Base-by-base conservation (phyloP, 441 rosid species). In the Rhodomyrtus psidioides region DNA sequence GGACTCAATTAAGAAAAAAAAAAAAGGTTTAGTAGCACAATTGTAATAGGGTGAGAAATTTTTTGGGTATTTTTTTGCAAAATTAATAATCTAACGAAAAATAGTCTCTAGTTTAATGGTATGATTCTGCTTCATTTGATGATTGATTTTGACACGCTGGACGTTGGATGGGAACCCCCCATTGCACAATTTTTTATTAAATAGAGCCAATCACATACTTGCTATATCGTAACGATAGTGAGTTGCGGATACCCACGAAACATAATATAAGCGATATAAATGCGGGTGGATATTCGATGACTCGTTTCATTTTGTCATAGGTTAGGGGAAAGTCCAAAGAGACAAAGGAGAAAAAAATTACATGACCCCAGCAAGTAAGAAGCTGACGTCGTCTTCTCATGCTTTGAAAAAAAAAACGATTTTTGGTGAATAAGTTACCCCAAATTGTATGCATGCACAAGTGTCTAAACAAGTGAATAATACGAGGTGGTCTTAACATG, bases 361-460 rank as follows among this genome's bases (percentile, higher is more conserved):
- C n/a, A 24, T 4, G 59, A 24, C 4, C 4, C 12, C 12, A 21
- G 24, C 57, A 55, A 9, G 26, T 55, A 23, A 55, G 26, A 23
- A 23, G 0, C 46, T 34, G 7, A 34, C 46, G 21, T 19, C 26
- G 7, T 62, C 76, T 17, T 17, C 26, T 34, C 46, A 0, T 19
- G 59, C 27, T 49, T 49, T 12, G 0, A 49, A 46, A 39, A 39
- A 27, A 2, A 17, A 8, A 9, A 17, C 4, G 44, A 17, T 4
- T 62, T 62, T 17, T 30, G 75, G 26, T 30, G 13, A 0, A 30
- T 30, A 30, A 30, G 23, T 21, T 17, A 21, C 0, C 13, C 53
- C 53, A 3, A 5, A 9, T 9, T 1, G 44, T 9, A 0, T 4
- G 44, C 4, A 0, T 4, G 44, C 44, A 30, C 13, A 6, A 62